phyloP scores from a whole-genome alignment of 371 early-diverging fungal species.

The Rhizopus arrhizus region DNA sequence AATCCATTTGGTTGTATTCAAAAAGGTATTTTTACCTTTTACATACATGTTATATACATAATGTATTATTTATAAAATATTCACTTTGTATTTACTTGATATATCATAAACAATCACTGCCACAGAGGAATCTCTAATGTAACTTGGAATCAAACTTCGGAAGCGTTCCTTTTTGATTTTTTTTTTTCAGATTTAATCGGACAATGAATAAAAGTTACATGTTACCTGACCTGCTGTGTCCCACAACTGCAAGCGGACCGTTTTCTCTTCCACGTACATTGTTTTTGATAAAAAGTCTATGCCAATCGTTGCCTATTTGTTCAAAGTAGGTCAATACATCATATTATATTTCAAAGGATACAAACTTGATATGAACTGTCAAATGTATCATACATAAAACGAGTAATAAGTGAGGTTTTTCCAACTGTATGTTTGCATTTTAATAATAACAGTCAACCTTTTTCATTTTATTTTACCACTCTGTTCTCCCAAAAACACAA shows the following conservation, averaged over 20 bases:
- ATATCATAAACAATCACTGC: slow-evolving; percentile 97
- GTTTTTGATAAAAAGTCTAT: slow-evolving; percentile 99
- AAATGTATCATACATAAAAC: slow-evolving; percentile 98
- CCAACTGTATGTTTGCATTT: slow-evolving; percentile 70
- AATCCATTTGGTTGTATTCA: slow-evolving; percentile 96
- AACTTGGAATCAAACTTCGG: slow-evolving; percentile 95
- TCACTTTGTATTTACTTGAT: slow-evolving; percentile 63
- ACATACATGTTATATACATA: background rate
- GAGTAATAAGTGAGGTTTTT: slow-evolving; percentile 97
- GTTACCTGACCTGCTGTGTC: slow-evolving; percentile 98
- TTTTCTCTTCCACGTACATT: slow-evolving; percentile 94
- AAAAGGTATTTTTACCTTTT: slow-evolving; percentile 84
- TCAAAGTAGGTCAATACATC: background rate
- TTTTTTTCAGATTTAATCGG: background rate
- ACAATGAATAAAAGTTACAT: background rate
- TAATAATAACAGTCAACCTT: background rate
- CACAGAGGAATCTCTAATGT: slow-evolving; percentile 97
- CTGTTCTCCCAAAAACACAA: slow-evolving; percentile 95
- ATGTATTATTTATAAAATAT: background rate
- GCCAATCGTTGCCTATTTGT: slow-evolving; percentile 97
- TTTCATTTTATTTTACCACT: slow-evolving; percentile 67
- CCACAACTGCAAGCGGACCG: slow-evolving; percentile 98
- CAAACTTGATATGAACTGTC: slow-evolving; percentile 92
- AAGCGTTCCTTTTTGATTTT: slow-evolving; percentile 78
- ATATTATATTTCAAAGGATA: background rate